Percentiles rank a stretch among this genome's conserved stretches.
Evolutionary conservation across 176 grass and related monocot species (phyloP).

Genomic region (Eragrostis curvula): DNA sequence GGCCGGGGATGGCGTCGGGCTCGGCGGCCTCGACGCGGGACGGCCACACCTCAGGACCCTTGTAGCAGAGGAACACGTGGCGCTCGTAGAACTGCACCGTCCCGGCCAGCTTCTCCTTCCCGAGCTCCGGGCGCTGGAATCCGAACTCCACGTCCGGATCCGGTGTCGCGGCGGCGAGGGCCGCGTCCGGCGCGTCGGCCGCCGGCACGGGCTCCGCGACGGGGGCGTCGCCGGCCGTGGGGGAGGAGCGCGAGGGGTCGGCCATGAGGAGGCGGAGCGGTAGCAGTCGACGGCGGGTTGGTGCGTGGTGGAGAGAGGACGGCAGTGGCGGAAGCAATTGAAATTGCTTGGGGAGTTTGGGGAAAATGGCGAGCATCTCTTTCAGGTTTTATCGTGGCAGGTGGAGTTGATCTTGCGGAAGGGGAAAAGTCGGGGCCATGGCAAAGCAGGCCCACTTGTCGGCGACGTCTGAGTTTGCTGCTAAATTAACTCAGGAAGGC

Average conservation of each 20-base stretch:
- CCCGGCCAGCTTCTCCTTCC: constrained; percentile 67
- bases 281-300: constrained; percentile 12
- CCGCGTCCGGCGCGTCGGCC: constrained; percentile 39
- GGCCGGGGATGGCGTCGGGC: constrained; percentile 76
- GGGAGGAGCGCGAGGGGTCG: constrained; percentile 52
- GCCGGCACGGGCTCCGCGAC: constrained; percentile 19
- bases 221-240: constrained; percentile 45
- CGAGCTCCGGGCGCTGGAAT: constrained; percentile 76
- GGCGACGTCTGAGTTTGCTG: not conserved
- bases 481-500: not conserved
- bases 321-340: constrained; percentile 13
- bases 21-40: constrained; percentile 77
- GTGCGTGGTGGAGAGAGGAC: constrained; percentile 17
- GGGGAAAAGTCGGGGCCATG: constrained; percentile 1
- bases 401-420: constrained; percentile 46
- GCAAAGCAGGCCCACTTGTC: not conserved
- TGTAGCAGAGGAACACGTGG: constrained; percentile 96
- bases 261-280: constrained; percentile 50
- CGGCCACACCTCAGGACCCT: constrained; percentile 82
- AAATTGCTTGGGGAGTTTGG: constrained; percentile 39
- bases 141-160: constrained; percentile 67
- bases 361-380: constrained; percentile 29
- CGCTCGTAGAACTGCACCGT: constrained; percentile 83
- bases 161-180: not conserved
- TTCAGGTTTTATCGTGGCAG: not conserved